phyloP scores from a whole-genome alignment of 148 eudicot species.

The Rhododendron mucronatum region DNA sequence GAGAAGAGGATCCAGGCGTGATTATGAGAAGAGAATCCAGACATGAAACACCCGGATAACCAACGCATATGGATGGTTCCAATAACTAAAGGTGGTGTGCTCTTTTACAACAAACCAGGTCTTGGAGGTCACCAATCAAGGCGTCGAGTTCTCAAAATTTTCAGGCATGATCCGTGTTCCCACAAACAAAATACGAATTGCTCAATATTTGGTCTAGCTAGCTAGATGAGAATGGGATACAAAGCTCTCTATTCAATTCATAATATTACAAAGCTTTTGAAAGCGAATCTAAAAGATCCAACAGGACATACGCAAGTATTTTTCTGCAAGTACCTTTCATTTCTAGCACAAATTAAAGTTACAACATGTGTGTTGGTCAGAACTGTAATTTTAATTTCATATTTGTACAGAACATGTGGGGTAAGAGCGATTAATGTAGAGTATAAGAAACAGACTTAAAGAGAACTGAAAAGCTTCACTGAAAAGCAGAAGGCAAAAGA shows the following conservation, averaged over 20 bases:
- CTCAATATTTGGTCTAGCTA: not conserved
- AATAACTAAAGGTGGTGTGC: not conserved
- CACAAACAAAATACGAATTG: not conserved
- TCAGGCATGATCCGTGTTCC: not conserved
- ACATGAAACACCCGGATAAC: not conserved
- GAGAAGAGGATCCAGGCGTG: not conserved
- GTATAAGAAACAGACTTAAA: not conserved
- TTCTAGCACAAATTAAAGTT: not conserved
- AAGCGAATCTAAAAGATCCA: not conserved
- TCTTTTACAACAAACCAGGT: not conserved
- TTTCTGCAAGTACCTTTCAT: not conserved
- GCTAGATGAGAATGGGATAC: not conserved
- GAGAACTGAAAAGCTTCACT: not conserved
- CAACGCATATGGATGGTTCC: not conserved
- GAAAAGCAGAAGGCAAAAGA: not conserved
- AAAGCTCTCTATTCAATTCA: not conserved
- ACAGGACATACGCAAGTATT: not conserved
- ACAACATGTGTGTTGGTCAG: not conserved
- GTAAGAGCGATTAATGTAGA: not conserved
- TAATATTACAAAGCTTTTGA: not conserved
- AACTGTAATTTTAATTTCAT: not conserved
- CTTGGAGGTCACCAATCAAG: not conserved
- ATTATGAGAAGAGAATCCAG: not conserved
- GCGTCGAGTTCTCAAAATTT: not conserved
- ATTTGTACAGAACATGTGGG: slow-evolving; percentile 3